These are phyloP conservation scores for Lonicera japonica DNA, from an alignment of 129 eudicot species.

Conservation along the genomic window DNA sequence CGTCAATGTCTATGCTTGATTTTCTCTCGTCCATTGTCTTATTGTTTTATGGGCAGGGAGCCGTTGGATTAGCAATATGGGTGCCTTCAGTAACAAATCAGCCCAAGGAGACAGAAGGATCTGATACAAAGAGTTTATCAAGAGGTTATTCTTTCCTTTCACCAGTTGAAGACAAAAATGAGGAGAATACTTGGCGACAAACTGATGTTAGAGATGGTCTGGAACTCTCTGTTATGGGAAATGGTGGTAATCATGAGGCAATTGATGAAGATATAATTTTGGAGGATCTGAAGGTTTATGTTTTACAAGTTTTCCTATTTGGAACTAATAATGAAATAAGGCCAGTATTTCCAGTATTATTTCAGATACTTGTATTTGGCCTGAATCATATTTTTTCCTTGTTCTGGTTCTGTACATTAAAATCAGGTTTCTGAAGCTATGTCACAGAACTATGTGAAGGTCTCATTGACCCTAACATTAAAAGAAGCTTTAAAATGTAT, in stretches of 20 bases:
- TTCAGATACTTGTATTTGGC: not conserved
- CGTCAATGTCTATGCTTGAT: not conserved
- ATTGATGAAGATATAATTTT: conserved; percentile 60
- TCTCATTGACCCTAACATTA: conserved; percentile 39
- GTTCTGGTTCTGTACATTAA: conserved; percentile 4
- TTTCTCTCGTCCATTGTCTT: not conserved
- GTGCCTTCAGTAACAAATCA: conserved; percentile 93
- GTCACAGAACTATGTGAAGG: conserved; percentile 59
- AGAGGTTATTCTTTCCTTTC: conserved; percentile 69
- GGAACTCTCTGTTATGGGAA: conserved; percentile 69
- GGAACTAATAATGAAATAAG: not conserved
- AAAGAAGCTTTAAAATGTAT: conserved; percentile 65
- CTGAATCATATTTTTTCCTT: not conserved
- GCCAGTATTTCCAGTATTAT: not conserved
- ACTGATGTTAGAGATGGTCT: conserved; percentile 47
- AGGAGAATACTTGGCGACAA: conserved; percentile 39
- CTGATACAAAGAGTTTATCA: conserved; percentile 35
- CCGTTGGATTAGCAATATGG: conserved; percentile 99
- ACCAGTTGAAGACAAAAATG: conserved; percentile 53
- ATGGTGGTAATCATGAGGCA: conserved; percentile 42
- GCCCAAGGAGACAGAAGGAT: conserved; percentile 56
- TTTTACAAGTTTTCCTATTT: conserved; percentile 5
- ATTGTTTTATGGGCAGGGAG: conserved; percentile 57
- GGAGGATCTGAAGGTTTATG: conserved; percentile 72
- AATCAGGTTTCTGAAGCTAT: conserved; percentile 81